phyloP scores from a whole-genome alignment of 768 basidiomycete genomes.

The Amanita inopinata region DNA sequence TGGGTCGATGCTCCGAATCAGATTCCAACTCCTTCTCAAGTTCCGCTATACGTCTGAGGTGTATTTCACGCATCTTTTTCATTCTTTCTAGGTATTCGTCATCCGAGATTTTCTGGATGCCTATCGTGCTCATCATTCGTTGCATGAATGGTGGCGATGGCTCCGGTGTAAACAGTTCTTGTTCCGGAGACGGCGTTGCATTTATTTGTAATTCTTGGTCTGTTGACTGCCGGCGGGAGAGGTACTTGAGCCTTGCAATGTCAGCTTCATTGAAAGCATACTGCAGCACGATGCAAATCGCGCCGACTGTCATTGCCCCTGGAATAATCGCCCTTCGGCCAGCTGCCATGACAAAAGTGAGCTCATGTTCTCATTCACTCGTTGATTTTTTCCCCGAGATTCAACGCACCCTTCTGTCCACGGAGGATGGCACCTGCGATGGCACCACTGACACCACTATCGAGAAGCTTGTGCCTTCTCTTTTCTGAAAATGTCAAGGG shows the following conservation, averaged over 20 bases:
- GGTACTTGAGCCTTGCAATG: constrained; percentile 48
- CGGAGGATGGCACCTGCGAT: constrained; percentile 51
- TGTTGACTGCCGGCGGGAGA: constrained; percentile 21
- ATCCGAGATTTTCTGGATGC: constrained; percentile 52
- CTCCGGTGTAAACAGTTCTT: background rate
- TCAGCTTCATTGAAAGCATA: constrained; percentile 60
- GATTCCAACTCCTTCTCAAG: constrained; percentile 32
- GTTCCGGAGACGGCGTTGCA: constrained; percentile 7
- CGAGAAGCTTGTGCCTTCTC: constrained; percentile 50
- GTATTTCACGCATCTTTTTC: constrained; percentile 42
- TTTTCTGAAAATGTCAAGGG: constrained; percentile 40
- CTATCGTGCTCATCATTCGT: constrained; percentile 34
- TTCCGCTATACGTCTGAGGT: constrained; percentile 48
- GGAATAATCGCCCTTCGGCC: constrained; percentile 47
- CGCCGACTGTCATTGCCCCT: constrained; percentile 49
- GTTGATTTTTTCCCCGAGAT: no score
- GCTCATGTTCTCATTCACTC: no score
- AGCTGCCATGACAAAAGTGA: constrained; percentile 30
- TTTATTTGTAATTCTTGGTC: constrained; percentile 15
- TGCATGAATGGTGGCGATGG: constrained; percentile 21
- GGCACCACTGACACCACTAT: constrained; percentile 66
- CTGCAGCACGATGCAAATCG: constrained; percentile 56
- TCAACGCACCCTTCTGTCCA: constrained; percentile 47
- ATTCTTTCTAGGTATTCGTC: constrained; percentile 61
- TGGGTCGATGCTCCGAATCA: constrained; percentile 23